Conservation (phyloP, 768 basidiomycete genomes). For the Russula earlei region DNA sequence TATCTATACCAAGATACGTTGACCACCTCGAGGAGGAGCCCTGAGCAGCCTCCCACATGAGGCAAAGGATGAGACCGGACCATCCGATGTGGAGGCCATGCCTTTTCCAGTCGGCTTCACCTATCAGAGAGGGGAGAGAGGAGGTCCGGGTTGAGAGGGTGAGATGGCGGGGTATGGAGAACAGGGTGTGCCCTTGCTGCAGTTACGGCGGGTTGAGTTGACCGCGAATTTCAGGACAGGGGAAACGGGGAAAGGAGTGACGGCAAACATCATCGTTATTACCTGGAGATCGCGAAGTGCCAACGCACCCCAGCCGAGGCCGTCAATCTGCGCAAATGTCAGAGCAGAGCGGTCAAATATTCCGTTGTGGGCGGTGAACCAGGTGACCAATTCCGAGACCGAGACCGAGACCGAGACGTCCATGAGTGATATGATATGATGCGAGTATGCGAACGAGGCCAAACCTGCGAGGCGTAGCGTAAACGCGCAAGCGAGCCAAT, state of each 20-base stretch:
- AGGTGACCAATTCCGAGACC: slow-evolving; percentile 34
- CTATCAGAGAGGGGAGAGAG: slow-evolving; percentile 48
- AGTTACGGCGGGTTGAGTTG: slow-evolving; percentile 1
- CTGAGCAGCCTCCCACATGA: slow-evolving; percentile 89
- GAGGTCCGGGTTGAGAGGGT: slow-evolving; percentile 78
- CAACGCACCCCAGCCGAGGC: slow-evolving; percentile 58
- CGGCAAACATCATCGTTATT: neutral
- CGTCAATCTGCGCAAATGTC: slow-evolving; percentile 32
- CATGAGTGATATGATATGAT: too few species aligned
- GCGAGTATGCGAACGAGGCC: too few species aligned
- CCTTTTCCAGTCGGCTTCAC: slow-evolving; percentile 53
- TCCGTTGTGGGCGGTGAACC: slow-evolving; percentile 48
- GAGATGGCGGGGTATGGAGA: slow-evolving; percentile 69
- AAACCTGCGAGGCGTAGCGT: too few species aligned
- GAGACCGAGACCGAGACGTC: too few species aligned
- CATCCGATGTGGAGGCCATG: slow-evolving; percentile 61
- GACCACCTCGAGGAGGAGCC: slow-evolving; percentile 57
- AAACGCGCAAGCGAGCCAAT: too few species aligned
- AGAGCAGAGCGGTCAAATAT: slow-evolving; percentile 31
- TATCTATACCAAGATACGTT: slow-evolving; percentile 55
- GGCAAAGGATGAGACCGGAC: slow-evolving; percentile 80
- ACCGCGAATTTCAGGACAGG: slow-evolving; percentile 5
- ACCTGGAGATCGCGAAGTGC: slow-evolving; percentile 67
- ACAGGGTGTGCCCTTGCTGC: slow-evolving; percentile 67
- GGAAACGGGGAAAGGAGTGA: neutral